Conservation (phyloP, 805 yeast species). For the Starmerella ratchasimensis region DNA sequence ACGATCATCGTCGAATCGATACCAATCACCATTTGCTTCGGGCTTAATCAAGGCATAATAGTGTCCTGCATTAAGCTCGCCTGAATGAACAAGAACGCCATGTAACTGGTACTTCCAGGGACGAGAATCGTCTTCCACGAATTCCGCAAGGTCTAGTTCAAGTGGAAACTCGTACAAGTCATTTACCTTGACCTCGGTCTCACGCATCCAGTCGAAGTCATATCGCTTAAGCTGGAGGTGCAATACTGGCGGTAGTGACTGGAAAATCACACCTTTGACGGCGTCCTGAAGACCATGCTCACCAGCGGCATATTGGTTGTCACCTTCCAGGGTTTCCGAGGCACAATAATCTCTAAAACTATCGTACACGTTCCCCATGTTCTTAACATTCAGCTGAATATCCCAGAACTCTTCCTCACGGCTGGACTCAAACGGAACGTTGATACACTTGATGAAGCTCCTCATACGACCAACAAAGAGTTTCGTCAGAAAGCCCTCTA, state of each 20-base stretch:
- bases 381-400: constrained; percentile 85
- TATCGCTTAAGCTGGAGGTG: constrained; percentile 89
- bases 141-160: constrained; percentile 65
- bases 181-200: constrained; percentile 77
- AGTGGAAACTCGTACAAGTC: constrained; percentile 86
- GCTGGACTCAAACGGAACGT: constrained; percentile 86
- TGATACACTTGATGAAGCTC: constrained; percentile 79
- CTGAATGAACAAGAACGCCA: constrained; percentile 91
- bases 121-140: constrained; percentile 36
- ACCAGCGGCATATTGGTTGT: constrained; percentile 87
- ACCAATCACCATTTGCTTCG: constrained; percentile 47
- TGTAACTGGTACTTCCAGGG: constrained; percentile 73
- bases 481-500: constrained; percentile 60
- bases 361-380: constrained; percentile 52
- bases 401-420: constrained; percentile 96
- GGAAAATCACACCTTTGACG: constrained; percentile 86
- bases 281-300: constrained; percentile 89
- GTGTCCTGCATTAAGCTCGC: constrained; percentile 92
- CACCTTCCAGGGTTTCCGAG: constrained; percentile 81
- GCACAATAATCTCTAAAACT: constrained; percentile 81
- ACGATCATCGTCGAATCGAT: constrained; percentile 85
- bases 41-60: constrained; percentile 92
- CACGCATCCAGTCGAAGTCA: constrained; percentile 84
- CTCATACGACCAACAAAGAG: constrained; percentile 95
- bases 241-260: constrained; percentile 78